Conservation (phyloP, 805 yeast genomes). For the Candida nemodendra region DNA sequence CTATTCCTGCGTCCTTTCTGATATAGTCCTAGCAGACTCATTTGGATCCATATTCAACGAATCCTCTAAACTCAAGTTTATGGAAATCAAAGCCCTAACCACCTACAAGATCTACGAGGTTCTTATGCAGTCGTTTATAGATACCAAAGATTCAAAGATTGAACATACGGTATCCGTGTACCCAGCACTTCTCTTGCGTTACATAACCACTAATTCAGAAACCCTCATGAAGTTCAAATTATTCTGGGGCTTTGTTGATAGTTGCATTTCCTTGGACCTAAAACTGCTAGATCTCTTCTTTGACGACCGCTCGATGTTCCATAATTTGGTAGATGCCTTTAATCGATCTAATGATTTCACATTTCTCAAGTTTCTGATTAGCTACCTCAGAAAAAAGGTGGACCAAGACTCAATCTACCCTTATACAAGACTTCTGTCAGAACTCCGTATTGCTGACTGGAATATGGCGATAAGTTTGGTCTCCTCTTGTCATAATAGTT, state of each 20-base stretch:
- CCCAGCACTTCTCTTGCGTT: conserved; percentile 3
- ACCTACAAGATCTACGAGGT: conserved; percentile 14
- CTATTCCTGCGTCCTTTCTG: conserved; percentile 10
- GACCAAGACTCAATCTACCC: conserved; percentile 1
- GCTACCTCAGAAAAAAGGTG: conserved; percentile 1
- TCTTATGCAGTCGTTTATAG: conserved; percentile 14
- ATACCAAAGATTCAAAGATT: conserved; percentile 4
- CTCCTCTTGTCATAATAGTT: conserved; percentile 2
- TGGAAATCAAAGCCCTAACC: conserved; percentile 16
- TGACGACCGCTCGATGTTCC: background rate
- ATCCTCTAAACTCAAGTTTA: conserved; percentile 1
- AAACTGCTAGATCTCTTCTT: conserved; percentile 4
- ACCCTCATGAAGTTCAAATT: too few relatives aligned
- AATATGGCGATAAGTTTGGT: conserved; percentile 1
- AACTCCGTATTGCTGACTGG: conserved; percentile 11
- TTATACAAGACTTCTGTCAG: conserved; percentile 5
- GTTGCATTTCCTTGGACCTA: conserved; percentile 4
- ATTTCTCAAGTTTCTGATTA: conserved; percentile 8
- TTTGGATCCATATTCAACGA: conserved; percentile 3
- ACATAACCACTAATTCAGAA: too few relatives aligned
- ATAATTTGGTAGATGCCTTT: conserved; percentile 1
- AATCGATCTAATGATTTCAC: conserved; percentile 2
- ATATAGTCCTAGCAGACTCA: conserved; percentile 6
- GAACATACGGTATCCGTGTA: conserved; percentile 9
- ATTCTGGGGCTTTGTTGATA: conserved; percentile 15